A percentile compares a stretch with the other conserved stretches of the same genome.
These are phyloP conservation scores for Coemansia sp. DNA, from an alignment of 192 early-diverging fungal species.

Conservation along the genomic window DNA sequence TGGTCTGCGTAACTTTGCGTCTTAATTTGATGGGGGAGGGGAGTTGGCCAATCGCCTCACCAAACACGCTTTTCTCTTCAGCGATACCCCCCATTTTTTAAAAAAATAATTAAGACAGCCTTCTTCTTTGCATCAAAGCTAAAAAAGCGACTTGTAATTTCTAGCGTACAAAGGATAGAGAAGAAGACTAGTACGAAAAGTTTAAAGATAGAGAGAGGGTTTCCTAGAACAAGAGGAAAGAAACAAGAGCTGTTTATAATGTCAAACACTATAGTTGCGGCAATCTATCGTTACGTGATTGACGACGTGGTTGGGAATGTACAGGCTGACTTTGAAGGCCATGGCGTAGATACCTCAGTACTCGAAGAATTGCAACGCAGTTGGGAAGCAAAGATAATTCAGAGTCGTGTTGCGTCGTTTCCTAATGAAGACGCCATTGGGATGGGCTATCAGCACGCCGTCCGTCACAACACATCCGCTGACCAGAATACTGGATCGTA, in stretches of 20 bases:
- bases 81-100: neutral
- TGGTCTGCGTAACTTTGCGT: neutral
- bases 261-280: slow-evolving; percentile 53
- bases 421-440: slow-evolving; percentile 40
- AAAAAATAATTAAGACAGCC: neutral
- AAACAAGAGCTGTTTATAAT: slow-evolving; percentile 9
- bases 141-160: neutral
- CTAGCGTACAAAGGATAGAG: neutral
- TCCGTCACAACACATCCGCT: slow-evolving; percentile 3
- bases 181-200: neutral
- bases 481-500: slow-evolving; percentile 4
- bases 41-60: neutral
- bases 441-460: slow-evolving; percentile 1
- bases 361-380: slow-evolving; percentile 78
- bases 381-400: slow-evolving; percentile 64
- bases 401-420: slow-evolving; percentile 52
- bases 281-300: slow-evolving; percentile 85
- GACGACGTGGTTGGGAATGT: slow-evolving; percentile 91
- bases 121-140: neutral
- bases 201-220: neutral
- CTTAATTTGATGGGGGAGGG: neutral
- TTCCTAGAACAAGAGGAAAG: neutral
- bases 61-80: neutral
- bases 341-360: slow-evolving; percentile 85
- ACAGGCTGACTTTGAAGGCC: slow-evolving; percentile 81